Conservation (phyloP, 192 early-diverging fungal genomes). For the Rhizophagus sp. region DNA sequence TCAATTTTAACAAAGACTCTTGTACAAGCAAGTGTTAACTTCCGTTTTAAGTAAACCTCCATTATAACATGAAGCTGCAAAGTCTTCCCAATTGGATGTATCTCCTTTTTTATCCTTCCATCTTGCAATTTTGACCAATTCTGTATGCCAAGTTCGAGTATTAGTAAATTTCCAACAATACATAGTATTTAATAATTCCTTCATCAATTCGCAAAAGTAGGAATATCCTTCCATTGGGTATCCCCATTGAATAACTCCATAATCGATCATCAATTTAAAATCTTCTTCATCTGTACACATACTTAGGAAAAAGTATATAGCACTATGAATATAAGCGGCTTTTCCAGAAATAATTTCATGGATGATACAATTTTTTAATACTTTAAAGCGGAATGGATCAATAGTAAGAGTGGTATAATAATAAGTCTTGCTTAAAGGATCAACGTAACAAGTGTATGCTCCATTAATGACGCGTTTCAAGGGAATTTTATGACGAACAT, state of each 20-base stretch:
- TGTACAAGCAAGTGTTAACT: neutral
- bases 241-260: constrained; percentile 23
- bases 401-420: constrained; percentile 5
- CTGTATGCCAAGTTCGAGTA: constrained; percentile 14
- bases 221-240: constrained; percentile 19
- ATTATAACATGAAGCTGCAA: constrained; percentile 1
- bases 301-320: constrained; percentile 9
- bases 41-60: constrained; percentile 6
- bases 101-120: neutral
- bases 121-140: constrained; percentile 22
- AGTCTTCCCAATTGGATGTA: constrained; percentile 4
- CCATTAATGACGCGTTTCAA: constrained; percentile 18
- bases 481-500: constrained; percentile 18
- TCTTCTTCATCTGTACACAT: constrained; percentile 23
- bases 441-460: constrained; percentile 1
- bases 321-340: constrained; percentile 14
- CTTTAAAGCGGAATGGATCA: constrained; percentile 11
- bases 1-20: neutral
- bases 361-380: constrained; percentile 15
- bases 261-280: constrained; percentile 14
- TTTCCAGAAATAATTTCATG: constrained; percentile 20
- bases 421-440: constrained; percentile 11
- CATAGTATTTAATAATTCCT: constrained; percentile 11
- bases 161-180: constrained; percentile 28
- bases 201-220: constrained; percentile 10